Conservation (phyloP, 495 filamentous ascomycete species). For the Aspergillus conjunctus region DNA sequence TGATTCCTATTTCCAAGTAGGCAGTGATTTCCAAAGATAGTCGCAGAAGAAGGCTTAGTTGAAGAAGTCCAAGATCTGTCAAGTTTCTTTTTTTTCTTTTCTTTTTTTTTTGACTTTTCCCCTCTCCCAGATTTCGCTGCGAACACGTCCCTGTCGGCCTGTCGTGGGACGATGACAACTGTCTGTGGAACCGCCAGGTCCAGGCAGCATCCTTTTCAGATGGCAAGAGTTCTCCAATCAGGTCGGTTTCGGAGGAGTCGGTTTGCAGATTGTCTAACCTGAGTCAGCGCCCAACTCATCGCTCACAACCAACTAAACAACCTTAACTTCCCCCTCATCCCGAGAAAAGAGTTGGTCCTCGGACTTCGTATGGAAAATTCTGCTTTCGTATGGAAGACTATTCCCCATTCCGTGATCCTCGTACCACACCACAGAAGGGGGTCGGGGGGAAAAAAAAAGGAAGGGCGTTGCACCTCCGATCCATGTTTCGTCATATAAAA, state of each 20-base stretch:
- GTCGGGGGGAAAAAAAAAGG: too few relatives aligned
- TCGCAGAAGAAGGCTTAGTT: conserved; percentile 1
- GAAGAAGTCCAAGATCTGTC: background rate
- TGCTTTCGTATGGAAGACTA: too few relatives aligned
- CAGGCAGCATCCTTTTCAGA: conserved; percentile 18
- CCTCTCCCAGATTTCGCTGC: background rate
- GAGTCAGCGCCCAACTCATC: conserved; percentile 5
- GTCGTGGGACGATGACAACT: conserved; percentile 17
- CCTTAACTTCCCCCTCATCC: background rate
- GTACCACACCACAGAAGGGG: too few relatives aligned
- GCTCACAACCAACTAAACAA: background rate
- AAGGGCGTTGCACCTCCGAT: too few relatives aligned
- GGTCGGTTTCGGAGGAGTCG: conserved; percentile 9
- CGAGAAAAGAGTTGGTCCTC: too few relatives aligned
- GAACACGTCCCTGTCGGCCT: background rate
- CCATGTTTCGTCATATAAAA: too few relatives aligned
- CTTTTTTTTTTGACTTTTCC: background rate
- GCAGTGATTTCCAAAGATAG: conserved; percentile 9
- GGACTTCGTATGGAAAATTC: too few relatives aligned
- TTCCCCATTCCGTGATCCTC: too few relatives aligned
- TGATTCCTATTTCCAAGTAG: background rate
- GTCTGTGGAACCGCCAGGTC: conserved; percentile 24
- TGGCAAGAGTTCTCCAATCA: conserved; percentile 15
- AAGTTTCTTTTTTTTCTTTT: background rate
- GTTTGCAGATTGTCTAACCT: conserved; percentile 15